Base-by-base conservation (phyloP, 2,329 filamentous ascomycete species). In the Fusarium brevicatenulatum region DNA sequence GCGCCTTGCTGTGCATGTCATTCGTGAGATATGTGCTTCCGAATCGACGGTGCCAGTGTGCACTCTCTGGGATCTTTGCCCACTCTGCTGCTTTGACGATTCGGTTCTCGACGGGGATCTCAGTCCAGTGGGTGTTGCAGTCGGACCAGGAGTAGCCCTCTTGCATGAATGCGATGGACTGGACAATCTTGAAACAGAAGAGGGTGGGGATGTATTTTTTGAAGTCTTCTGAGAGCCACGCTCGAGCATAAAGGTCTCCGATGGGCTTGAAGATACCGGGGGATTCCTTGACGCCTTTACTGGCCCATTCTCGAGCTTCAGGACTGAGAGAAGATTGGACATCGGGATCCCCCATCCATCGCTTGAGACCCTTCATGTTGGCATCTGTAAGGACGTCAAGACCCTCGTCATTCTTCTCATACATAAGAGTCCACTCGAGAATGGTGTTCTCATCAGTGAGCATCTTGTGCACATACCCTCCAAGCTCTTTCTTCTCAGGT, bases 111-210 rank as follows among this genome's bases (percentile, higher is more conserved):
- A 83, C 64, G 3, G 81, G 70, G 5, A 82, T 78, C 1, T 82
- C 81, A 0, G 78, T 74, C 83, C 83, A 85, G 66, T 82, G 79
- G 5, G 68, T 69, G 23, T 80, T 79, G 9, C 80, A 80, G 43
- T 82, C 80, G 1, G 79, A 79, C 81, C 81, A 84, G 0, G 80
- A 81, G 59, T 79, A 76, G 5, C 82, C 83, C 4, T 79, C 78
- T 19, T 84, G 78, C 76, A 84, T 80, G 6, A 81, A 81, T 9
- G 83, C 81, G 36, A 84, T 78, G 46, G 79, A 81, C 63, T 85
- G 83, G 8, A 85, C 83, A 42, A 85, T 83, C 61, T 83, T 82
- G 68, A 85, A 84, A 69, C 83, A 85, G 63, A 84, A 82, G 0
- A 82, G 71, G 0, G 83, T 83, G 9, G 83, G 82, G 10, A 84